Evolutionary conservation across 1,284 basidiomycete species (phyloP).

Genomic region (Ceratobasidium sp.): DNA sequence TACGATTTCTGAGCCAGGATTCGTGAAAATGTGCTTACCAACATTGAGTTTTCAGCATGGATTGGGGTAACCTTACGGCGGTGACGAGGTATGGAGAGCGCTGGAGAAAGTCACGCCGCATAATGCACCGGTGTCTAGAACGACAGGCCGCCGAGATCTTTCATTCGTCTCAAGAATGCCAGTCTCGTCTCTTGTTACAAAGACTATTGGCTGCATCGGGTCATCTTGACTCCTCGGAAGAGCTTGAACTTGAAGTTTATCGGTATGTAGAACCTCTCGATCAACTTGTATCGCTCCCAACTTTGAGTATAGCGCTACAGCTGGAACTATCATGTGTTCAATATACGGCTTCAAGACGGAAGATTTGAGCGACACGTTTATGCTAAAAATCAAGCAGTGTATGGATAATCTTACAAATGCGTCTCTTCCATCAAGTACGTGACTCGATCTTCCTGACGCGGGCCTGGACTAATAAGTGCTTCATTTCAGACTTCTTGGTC

Average conservation of each 20-base stretch:
- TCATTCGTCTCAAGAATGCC: slow-evolving; percentile 19
- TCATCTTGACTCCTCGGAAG: slow-evolving; percentile 12
- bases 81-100: slow-evolving; percentile 13
- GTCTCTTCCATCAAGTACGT: slow-evolving; percentile 5
- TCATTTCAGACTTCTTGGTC: slow-evolving; percentile 38
- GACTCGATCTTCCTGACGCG: not conserved
- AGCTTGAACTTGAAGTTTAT: slow-evolving; percentile 20
- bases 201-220: not conserved
- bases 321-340: slow-evolving; percentile 4
- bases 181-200: slow-evolving; percentile 18
- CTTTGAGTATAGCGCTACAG: not conserved
- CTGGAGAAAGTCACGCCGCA: slow-evolving; percentile 33
- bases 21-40: not conserved
- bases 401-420: slow-evolving; percentile 31
- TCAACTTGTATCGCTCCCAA: too few relatives aligned
- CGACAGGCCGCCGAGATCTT: slow-evolving; percentile 5
- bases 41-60: not conserved
- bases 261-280: not conserved
- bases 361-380: slow-evolving; percentile 16
- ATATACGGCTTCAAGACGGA: slow-evolving; percentile 39
- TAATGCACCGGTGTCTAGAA: slow-evolving; percentile 18
- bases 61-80: slow-evolving; percentile 17
- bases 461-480: not conserved
- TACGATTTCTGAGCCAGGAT: not conserved
- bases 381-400: slow-evolving; percentile 9